phyloP scores from a whole-genome alignment of 1,139 yeast species.

The Geotrichum aggregatum region DNA sequence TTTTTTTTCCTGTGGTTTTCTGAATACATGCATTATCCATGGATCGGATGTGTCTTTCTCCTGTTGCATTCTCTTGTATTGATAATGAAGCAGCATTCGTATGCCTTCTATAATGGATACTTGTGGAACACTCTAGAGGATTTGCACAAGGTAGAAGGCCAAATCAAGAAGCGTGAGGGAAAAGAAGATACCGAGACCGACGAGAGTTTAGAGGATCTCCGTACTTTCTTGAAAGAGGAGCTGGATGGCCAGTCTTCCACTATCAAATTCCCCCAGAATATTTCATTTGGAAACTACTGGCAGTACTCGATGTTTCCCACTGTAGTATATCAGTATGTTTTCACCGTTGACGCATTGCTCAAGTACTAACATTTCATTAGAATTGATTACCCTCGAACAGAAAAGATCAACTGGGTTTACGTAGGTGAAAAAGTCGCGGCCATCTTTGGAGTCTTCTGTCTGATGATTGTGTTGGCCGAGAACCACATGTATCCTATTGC shows the following conservation, averaged over 20 bases:
- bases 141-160: conserved; percentile 45
- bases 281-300: conserved; percentile 64
- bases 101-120: conserved; percentile 83
- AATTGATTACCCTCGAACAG: conserved; percentile 72
- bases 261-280: conserved; percentile 61
- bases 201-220: conserved; percentile 11
- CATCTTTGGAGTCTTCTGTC: conserved; percentile 75
- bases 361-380: not conserved
- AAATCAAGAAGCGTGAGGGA: conserved; percentile 17
- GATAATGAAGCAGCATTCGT: conserved; percentile 90
- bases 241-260: conserved; percentile 33
- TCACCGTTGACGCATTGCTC: not conserved
- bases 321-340: conserved; percentile 47
- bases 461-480: conserved; percentile 83
- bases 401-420: conserved; percentile 62
- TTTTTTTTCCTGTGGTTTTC: conserved; percentile 50
- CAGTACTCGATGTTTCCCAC: conserved; percentile 88
- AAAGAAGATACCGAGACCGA: conserved; percentile 20
- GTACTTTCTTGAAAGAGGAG: conserved; percentile 27
- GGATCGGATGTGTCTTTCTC: conserved; percentile 85
- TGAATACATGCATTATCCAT: conserved; percentile 54
- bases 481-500: conserved; percentile 73
- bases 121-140: conserved; percentile 66
- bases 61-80: conserved; percentile 79
- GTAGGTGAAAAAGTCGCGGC: conserved; percentile 70